Percentiles rank a stretch among this genome's conserved stretches.
Evolutionary conservation across 306 rosid species (phyloP).

Genomic region (Calophaca sinica): DNA sequence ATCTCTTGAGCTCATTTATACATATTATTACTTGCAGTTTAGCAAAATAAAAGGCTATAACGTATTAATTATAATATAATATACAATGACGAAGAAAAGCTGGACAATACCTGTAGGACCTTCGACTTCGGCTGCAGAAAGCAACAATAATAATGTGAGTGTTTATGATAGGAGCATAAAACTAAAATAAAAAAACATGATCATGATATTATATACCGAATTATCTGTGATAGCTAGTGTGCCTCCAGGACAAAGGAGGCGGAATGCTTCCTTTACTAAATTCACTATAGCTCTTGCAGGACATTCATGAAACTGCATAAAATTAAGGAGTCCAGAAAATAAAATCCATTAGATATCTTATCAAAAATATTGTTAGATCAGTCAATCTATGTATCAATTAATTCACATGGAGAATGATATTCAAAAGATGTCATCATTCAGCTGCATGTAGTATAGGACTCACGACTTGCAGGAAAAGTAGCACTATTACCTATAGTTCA

Average conservation of each 20-base stretch:
- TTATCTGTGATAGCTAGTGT: slow-evolving; percentile 62
- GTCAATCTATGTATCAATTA: neutral
- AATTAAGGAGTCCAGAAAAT: slow-evolving; percentile 14
- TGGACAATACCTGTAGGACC: slow-evolving; percentile 60
- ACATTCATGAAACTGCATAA: slow-evolving; percentile 72
- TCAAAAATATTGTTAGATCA: neutral
- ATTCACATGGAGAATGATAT: neutral
- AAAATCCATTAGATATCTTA: slow-evolving; percentile 16
- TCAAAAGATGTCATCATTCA: slow-evolving; percentile 4
- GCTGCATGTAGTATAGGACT: slow-evolving; percentile 21
- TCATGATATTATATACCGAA: slow-evolving; percentile 53
- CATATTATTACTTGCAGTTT: slow-evolving; percentile 3
- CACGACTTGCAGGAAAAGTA: slow-evolving; percentile 2
- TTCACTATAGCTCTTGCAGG: slow-evolving; percentile 63
- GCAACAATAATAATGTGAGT: slow-evolving; percentile 47
- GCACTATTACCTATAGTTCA: neutral
- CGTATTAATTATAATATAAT: slow-evolving; percentile 30
- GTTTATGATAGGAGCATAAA: slow-evolving; percentile 4
- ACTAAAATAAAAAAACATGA: neutral
- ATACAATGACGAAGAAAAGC: slow-evolving; percentile 31
- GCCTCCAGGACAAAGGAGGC: slow-evolving; percentile 79
- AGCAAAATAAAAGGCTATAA: neutral
- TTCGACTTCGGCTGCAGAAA: slow-evolving; percentile 72
- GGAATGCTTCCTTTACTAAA: slow-evolving; percentile 63
- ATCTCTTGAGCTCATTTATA: slow-evolving; percentile 3